Conservation (phyloP, 495 filamentous ascomycete genomes). For the Penicillium ochrochloron region DNA sequence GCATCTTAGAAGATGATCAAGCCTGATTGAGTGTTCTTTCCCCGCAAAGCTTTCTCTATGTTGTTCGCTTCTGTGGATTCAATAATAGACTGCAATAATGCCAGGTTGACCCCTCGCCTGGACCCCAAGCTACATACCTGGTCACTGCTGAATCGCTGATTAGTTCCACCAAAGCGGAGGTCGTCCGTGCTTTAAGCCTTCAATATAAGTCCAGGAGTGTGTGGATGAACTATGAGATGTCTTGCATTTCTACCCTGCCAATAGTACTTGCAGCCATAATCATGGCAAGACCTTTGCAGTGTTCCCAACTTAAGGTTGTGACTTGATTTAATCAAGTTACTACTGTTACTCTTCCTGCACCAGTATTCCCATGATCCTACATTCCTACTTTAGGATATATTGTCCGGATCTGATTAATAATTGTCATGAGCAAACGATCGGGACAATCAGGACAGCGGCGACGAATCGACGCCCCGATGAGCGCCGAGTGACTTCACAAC, state of each 20-base stretch:
- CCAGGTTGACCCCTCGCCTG: neutral
- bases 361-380: neutral
- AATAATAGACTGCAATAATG: neutral
- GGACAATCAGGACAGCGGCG: slow-evolving; percentile 14
- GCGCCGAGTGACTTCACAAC: slow-evolving; percentile 4
- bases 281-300: neutral
- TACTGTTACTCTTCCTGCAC: too few species aligned
- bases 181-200: slow-evolving; percentile 6
- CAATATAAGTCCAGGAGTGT: neutral
- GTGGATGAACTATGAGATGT: neutral
- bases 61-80: neutral
- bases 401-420: slow-evolving; percentile 10
- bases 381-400: neutral
- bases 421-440: slow-evolving; percentile 5
- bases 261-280: neutral
- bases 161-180: neutral
- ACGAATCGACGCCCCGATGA: neutral
- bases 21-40: too few species aligned
- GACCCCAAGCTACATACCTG: slow-evolving; percentile 4
- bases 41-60: too few species aligned
- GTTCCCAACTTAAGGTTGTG: neutral
- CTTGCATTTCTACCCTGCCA: neutral
- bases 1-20: too few species aligned
- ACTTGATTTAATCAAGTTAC: neutral
- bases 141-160: neutral